Percentiles rank a stretch among this genome's conserved stretches.
These are phyloP conservation scores for Simmondsia chinensis DNA, from an alignment of 148 eudicot genomes.

Conservation along the genomic window DNA sequence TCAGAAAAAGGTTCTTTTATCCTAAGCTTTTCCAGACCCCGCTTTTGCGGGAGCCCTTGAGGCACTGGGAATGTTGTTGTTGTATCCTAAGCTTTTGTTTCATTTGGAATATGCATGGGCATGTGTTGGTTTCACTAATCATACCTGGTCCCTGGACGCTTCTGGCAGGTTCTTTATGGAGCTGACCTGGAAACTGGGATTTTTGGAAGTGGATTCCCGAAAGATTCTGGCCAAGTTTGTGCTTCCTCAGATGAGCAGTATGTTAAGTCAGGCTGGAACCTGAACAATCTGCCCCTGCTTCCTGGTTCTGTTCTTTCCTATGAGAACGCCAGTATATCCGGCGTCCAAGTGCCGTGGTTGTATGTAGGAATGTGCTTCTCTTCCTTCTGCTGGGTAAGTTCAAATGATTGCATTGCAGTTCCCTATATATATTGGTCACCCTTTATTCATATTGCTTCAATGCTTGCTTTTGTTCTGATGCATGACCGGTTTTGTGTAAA, in stretches of 20 bases:
- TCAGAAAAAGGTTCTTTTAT: background rate
- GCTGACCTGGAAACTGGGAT: slow-evolving; percentile 94
- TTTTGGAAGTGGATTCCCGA: slow-evolving; percentile 96
- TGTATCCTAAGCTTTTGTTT: too few relatives aligned
- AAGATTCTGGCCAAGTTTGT: slow-evolving; percentile 31
- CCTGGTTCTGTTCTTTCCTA: slow-evolving; percentile 87
- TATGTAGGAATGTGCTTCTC: slow-evolving; percentile 99
- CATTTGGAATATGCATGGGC: too few relatives aligned
- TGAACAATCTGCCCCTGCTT: slow-evolving; percentile 96
- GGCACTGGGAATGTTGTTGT: too few relatives aligned
- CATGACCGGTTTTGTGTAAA: too few relatives aligned
- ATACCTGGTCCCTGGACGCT: slow-evolving; percentile 5
- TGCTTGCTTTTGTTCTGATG: too few relatives aligned
- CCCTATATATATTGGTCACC: too few relatives aligned
- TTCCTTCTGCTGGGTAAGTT: slow-evolving; percentile 96
- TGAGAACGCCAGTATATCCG: slow-evolving; percentile 90
- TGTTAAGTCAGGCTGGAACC: slow-evolving; percentile 85
- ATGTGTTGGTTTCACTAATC: too few relatives aligned
- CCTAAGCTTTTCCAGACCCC: too few relatives aligned
- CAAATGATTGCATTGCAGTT: background rate
- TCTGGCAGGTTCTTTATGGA: slow-evolving; percentile 82
- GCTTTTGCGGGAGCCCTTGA: too few relatives aligned
- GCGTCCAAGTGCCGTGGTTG: slow-evolving; percentile 97
- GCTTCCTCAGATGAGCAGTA: slow-evolving; percentile 45
- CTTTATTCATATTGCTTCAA: too few relatives aligned